Evolutionary conservation across 495 filamentous ascomycete species (phyloP).

Genomic region (Lasiosphaeria hispida): DNA sequence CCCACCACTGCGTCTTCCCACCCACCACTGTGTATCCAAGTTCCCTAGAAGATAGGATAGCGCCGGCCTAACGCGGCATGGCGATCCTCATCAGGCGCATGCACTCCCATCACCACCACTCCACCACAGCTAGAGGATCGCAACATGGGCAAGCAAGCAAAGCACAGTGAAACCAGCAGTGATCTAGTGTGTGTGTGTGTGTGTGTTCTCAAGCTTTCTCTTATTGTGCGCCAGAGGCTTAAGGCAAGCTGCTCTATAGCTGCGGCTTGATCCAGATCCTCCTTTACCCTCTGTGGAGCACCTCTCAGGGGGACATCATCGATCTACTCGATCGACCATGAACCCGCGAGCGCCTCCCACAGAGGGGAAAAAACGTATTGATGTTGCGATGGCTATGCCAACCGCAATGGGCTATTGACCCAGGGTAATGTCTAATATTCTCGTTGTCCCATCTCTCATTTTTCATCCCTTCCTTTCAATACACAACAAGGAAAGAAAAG

Average conservation of each 20-base stretch:
- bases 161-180: background rate
- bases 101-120: background rate
- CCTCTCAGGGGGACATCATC: background rate
- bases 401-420: constrained; percentile 29
- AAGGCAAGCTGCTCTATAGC: constrained; percentile 7
- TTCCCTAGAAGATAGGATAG: no score
- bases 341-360: background rate
- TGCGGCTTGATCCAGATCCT: background rate
- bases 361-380: constrained; percentile 14
- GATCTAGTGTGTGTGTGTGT: background rate
- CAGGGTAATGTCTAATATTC: constrained; percentile 30
- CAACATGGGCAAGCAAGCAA: background rate
- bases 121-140: background rate
- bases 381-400: background rate
- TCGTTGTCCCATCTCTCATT: constrained; percentile 19
- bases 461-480: constrained; percentile 15
- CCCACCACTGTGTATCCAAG: background rate
- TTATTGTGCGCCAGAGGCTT: background rate
- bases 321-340: background rate
- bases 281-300: background rate
- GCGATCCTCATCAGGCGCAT: no score
- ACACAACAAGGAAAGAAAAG: constrained; percentile 16
- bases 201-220: constrained; percentile 7
- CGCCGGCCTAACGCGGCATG: no score
- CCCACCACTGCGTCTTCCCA: background rate